These are phyloP conservation scores for Ceratocystiopsis brevicomis DNA, from an alignment of 2,329 filamentous ascomycete genomes.

Conservation along the genomic window DNA sequence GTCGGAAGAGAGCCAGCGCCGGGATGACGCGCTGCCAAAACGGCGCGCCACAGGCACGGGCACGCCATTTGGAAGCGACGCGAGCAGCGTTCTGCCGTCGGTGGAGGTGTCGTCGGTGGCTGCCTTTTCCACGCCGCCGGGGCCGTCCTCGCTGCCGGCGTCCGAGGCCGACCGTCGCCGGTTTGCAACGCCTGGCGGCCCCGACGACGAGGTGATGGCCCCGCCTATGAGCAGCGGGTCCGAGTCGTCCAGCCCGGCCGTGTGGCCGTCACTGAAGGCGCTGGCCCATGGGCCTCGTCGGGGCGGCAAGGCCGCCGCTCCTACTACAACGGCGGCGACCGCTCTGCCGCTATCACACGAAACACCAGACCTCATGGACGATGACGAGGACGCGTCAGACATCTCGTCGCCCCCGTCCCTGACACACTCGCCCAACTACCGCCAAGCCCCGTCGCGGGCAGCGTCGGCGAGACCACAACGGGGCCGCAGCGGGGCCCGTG, in stretches of 20 bases:
- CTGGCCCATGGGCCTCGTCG: constrained; percentile 26
- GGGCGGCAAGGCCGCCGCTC: constrained; percentile 3
- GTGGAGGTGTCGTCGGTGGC: constrained; percentile 16
- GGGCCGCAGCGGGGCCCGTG: not conserved
- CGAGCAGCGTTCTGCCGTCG: constrained; percentile 10
- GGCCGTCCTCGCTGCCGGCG: constrained; percentile 4
- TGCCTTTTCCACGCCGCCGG: constrained; percentile 8
- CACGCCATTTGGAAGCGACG: not conserved
- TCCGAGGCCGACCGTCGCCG: constrained; percentile 11
- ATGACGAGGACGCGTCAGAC: constrained; percentile 25
- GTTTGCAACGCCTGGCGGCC: constrained; percentile 21
- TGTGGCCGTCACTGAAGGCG: constrained; percentile 33
- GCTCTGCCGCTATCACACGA: constrained; percentile 16
- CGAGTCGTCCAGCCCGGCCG: constrained; percentile 21
- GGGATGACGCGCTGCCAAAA: constrained; percentile 6
- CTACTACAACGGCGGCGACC: constrained; percentile 1
- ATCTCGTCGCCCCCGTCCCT: constrained; percentile 46
- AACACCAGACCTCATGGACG: constrained; percentile 20
- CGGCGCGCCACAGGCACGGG: constrained; percentile 1
- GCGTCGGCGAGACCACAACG: constrained; percentile 1
- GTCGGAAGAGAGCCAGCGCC: constrained; percentile 6
- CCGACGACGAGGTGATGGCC: constrained; percentile 25
- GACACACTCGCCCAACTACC: constrained; percentile 44
- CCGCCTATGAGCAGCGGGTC: constrained; percentile 36
- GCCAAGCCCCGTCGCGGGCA: not conserved